Base-by-base conservation (phyloP, 495 filamentous ascomycete species). In the Cairneyella variabilis region DNA sequence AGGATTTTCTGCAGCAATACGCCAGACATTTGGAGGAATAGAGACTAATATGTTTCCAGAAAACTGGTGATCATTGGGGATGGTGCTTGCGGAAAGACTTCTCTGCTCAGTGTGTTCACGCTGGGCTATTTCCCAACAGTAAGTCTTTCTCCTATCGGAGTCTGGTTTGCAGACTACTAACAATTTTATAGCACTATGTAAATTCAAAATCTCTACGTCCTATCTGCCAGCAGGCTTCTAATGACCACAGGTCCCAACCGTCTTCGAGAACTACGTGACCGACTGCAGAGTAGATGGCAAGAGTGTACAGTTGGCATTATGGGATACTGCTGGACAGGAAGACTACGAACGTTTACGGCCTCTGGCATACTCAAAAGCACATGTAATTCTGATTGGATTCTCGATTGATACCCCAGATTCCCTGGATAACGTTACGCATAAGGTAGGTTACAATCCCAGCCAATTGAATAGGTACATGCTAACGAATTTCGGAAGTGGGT, bases 291-390 rank as follows among this genome's bases (percentile, higher is more conserved):
- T 98, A 53, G 93, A 99, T 69, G 92, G 92, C 50, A 96, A 95
- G 65, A 95, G 90, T 28, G 93, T 99, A 30, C 95, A 99, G 80
- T 79, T 99, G 58, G 93, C 93, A 53, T 73, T 99, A 60, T 99
- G 93, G 93, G 93, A 99, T 85, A 99, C 93, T 37, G 93, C 93
- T n/a, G 93, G 93, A 51, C 93, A 98, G 70, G 93, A 98, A 81
- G 93, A 98, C 65, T 98, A 97, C 72, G 95, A 99, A 67, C 76
- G 86, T 60, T 76, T 99, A 72, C 89, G 93, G 52, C 93, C 93
- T 51, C 77, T 99, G 36, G 93, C 93, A 44, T 99, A 99, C 71
- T 87, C 93, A 28, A 95, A 96, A 77, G 93, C 93, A 45, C 93
- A 99, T 71, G 91, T 99, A 56, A 86, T 99, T 54, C 75, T 99